These are phyloP conservation scores for Magnolia changhungtana DNA, from an alignment of 164 flowering plant species.

Conservation along the genomic window DNA sequence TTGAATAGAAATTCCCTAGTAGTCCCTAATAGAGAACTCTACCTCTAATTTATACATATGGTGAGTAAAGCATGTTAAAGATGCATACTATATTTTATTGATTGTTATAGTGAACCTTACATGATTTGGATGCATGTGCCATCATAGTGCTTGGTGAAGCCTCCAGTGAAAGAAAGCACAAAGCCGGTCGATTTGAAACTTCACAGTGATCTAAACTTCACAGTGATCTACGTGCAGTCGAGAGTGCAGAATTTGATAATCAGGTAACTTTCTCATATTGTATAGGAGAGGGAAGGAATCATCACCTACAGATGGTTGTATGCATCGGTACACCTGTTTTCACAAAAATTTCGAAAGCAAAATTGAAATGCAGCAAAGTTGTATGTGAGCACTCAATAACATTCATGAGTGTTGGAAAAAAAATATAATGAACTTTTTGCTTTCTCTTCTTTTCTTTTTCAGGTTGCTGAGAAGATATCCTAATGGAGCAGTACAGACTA, in stretches of 20 bases:
- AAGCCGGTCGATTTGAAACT: slow-evolving; percentile 66
- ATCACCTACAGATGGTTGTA: background rate
- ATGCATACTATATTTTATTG: too few relatives aligned
- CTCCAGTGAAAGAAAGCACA: slow-evolving; percentile 79
- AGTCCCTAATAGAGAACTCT: too few relatives aligned
- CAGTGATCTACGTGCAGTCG: slow-evolving; percentile 80
- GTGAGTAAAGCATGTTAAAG: too few relatives aligned
- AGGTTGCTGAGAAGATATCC: slow-evolving; percentile 77
- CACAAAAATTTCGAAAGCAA: too few relatives aligned
- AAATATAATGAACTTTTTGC: background rate
- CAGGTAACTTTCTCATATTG: slow-evolving; percentile 38
- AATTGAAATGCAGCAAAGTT: background rate
- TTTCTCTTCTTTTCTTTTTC: background rate
- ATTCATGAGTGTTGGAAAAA: background rate
- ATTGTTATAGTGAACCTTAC: too few relatives aligned
- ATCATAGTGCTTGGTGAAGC: slow-evolving; percentile 68
- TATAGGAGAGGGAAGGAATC: too few relatives aligned
- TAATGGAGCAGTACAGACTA: slow-evolving; percentile 66
- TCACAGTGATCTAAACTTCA: too few relatives aligned
- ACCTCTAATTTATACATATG: too few relatives aligned
- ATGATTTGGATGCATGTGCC: background rate
- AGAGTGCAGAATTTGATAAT: slow-evolving; percentile 87
- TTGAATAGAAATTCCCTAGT: too few relatives aligned
- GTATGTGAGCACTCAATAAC: background rate
- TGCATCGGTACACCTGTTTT: background rate